Percentiles rank a stretch among this genome's conserved stretches.
Evolutionary conservation across 2,329 filamentous ascomycete species (phyloP).

Genomic region (Sclerotinia sclerotiorum): DNA sequence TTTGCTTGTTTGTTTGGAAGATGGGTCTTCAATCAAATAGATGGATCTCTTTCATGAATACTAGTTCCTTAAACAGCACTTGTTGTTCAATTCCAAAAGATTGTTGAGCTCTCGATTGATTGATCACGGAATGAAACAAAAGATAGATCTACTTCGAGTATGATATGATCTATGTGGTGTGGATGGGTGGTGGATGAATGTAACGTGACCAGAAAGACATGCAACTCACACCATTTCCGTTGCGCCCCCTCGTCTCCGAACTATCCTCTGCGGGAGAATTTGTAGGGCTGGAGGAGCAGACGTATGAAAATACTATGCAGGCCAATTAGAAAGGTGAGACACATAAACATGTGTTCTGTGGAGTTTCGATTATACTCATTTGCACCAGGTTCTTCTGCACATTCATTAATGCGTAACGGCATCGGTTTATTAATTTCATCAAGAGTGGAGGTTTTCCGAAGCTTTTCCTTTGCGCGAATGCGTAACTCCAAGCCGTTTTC

Average conservation of each 20-base stretch:
- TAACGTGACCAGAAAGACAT: neutral
- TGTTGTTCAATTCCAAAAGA: neutral
- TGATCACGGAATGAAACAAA: neutral
- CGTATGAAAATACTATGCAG: neutral
- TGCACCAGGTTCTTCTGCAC: too few relatives aligned
- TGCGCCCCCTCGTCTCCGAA: neutral
- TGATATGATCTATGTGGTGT: neutral
- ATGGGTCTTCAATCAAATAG: neutral
- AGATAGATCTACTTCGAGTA: neutral
- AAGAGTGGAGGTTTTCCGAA: conserved; percentile 13
- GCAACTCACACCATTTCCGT: neutral
- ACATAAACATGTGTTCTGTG: neutral
- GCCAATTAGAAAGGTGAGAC: conserved; percentile 3
- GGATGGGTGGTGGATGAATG: neutral
- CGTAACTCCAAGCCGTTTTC: neutral
- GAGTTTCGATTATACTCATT: neutral
- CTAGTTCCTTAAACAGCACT: neutral
- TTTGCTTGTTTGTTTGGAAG: neutral
- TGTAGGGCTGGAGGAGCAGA: conserved; percentile 7
- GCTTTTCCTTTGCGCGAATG: neutral
- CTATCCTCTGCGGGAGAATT: neutral
- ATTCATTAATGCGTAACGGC: conserved; percentile 1
- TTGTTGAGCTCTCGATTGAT: neutral
- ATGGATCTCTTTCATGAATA: neutral
- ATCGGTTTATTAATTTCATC: conserved; percentile 3